Conservation (phyloP, 805 yeast species). For the Candida khao-thaluensis region DNA sequence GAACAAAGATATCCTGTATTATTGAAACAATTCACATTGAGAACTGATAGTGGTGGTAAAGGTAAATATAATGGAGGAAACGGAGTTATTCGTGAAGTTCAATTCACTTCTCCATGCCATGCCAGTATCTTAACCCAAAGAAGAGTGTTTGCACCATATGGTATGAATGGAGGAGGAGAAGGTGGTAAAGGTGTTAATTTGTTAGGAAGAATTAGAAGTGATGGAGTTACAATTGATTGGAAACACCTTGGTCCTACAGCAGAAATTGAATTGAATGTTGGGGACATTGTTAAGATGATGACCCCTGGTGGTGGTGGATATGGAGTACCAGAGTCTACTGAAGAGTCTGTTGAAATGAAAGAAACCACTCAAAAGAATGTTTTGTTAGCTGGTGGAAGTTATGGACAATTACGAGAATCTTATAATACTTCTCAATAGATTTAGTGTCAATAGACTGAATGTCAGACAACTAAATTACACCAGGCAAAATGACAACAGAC, state of each 20-base stretch:
- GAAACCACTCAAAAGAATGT: too few relatives aligned
- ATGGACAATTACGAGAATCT: slow-evolving; percentile 20
- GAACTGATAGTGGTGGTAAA: slow-evolving; percentile 19
- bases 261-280: slow-evolving; percentile 52
- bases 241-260: slow-evolving; percentile 59
- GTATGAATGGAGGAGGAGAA: slow-evolving; percentile 31
- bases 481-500: too few relatives aligned
- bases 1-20: slow-evolving; percentile 22
- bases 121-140: slow-evolving; percentile 22
- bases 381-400: slow-evolving; percentile 21
- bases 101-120: slow-evolving; percentile 20
- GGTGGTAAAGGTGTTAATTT: slow-evolving; percentile 39
- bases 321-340: slow-evolving; percentile 37
- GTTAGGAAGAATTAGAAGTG: slow-evolving; percentile 30
- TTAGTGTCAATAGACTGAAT: not conserved
- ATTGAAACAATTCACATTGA: slow-evolving; percentile 16
- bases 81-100: slow-evolving; percentile 21
- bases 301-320: slow-evolving; percentile 92
- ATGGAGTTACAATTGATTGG: slow-evolving; percentile 21
- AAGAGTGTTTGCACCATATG: slow-evolving; percentile 22
- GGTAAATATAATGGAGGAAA: slow-evolving; percentile 24
- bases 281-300: slow-evolving; percentile 64
- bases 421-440: slow-evolving; percentile 21
- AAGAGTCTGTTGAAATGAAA: slow-evolving; percentile 1
- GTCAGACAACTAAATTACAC: too few relatives aligned